Conservation (phyloP, 495 filamentous ascomycete genomes). For the Viridothelium virens region DNA sequence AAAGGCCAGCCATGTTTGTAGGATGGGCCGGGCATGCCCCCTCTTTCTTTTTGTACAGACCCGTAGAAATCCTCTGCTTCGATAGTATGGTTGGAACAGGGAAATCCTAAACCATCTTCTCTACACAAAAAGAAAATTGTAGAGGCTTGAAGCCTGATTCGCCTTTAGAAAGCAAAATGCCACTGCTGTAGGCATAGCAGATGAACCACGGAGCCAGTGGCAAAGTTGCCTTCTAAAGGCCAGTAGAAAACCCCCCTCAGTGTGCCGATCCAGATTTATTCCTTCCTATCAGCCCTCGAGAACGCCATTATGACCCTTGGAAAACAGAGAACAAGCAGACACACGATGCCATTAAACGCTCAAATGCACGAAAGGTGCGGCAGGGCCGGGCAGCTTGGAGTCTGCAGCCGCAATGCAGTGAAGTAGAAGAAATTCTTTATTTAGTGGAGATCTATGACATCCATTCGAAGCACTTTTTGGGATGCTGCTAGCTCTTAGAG, state of each 20-base stretch:
- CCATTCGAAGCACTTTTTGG: not conserved
- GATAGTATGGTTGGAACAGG: not conserved
- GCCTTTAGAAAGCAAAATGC: not conserved
- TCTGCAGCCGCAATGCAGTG: conserved; percentile 10
- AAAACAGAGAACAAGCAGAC: not conserved
- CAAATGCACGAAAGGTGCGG: conserved; percentile 5
- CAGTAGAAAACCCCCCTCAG: not conserved
- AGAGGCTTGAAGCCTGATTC: not conserved
- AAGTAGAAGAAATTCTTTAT: not conserved
- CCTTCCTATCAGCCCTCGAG: not conserved
- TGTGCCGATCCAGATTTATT: conserved; percentile 9
- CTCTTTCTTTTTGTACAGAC: conserved; percentile 6
- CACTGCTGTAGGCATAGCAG: not conserved
- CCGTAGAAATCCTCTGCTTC: conserved; percentile 7
- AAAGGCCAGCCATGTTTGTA: not conserved
- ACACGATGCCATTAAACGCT: conserved; percentile 11
- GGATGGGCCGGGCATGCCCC: conserved; percentile 4
- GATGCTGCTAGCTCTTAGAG: not conserved
- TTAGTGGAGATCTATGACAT: not conserved
- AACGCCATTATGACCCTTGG: not conserved
- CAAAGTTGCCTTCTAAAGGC: not conserved
- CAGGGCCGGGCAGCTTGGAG: not conserved
- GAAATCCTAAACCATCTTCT: conserved; percentile 8
- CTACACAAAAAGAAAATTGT: conserved; percentile 1
- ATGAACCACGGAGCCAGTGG: not conserved